These are phyloP conservation scores for Xylaria castorea DNA, from an alignment of 495 filamentous ascomycete species.

Conservation along the genomic window DNA sequence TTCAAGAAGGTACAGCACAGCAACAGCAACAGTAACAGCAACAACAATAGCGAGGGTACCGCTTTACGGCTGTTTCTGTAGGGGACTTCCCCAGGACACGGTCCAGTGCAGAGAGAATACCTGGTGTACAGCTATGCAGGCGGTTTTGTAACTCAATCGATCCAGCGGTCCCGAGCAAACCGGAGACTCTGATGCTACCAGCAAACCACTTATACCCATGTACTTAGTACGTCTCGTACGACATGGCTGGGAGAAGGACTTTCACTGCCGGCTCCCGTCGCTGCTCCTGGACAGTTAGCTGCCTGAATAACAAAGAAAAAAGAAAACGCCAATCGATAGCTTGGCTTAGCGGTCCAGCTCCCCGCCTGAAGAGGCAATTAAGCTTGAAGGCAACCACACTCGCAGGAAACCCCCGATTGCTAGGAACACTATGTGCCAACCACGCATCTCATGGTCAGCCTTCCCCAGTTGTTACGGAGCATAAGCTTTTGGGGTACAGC, in stretches of 20 bases:
- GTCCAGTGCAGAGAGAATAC: constrained; percentile 5
- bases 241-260: constrained; percentile 16
- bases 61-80: neutral
- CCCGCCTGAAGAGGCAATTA: constrained; percentile 3
- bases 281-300: constrained; percentile 2
- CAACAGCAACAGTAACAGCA: neutral
- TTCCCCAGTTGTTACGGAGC: neutral
- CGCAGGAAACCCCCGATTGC: constrained; percentile 19
- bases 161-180: constrained; percentile 6
- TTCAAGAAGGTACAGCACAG: constrained; percentile 9
- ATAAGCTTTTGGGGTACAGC: neutral
- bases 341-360: neutral
- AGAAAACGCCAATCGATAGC: neutral
- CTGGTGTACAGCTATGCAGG: neutral
- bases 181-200: neutral
- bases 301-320: constrained; percentile 8
- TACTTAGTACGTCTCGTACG: constrained; percentile 1
- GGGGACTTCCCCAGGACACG: constrained; percentile 4
- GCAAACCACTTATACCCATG: neutral
- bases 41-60: neutral
- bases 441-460: constrained; percentile 13
- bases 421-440: neutral
- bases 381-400: constrained; percentile 24
- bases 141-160: neutral
- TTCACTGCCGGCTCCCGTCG: constrained; percentile 23